Percentiles rank a stretch among this genome's conserved stretches.
phyloP scores from a whole-genome alignment of 2,329 filamentous ascomycete species.

The Didymella exigua region DNA sequence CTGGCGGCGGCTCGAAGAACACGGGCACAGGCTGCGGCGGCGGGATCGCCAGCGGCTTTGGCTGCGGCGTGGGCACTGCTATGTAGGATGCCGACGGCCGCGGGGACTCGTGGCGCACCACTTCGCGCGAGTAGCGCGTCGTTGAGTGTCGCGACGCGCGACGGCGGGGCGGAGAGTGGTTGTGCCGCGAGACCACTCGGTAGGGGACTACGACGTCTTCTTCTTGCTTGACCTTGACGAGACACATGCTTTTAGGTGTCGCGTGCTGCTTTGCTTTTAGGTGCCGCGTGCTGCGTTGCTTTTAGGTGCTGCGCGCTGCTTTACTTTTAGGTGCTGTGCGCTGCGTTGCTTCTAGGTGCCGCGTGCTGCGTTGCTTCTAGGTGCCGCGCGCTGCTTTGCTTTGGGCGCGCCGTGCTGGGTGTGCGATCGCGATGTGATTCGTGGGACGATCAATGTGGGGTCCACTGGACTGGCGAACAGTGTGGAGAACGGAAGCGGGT shows the following conservation, averaged over 20 bases:
- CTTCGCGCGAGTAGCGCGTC: slow-evolving; percentile 40
- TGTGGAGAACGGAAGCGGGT: slow-evolving; percentile 1
- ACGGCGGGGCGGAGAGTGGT: slow-evolving; percentile 39
- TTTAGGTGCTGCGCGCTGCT: too few relatives aligned
- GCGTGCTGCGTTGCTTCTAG: neutral
- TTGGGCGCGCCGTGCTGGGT: neutral
- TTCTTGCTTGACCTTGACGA: slow-evolving; percentile 53
- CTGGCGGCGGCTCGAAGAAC: slow-evolving; percentile 46
- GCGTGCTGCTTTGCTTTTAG: neutral
- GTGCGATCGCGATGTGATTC: slow-evolving; percentile 45
- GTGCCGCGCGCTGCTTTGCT: neutral
- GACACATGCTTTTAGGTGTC: slow-evolving; percentile 49
- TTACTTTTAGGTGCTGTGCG: too few relatives aligned
- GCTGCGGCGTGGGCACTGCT: slow-evolving; percentile 36
- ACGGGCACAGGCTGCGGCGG: slow-evolving; percentile 50
- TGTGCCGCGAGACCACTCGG: slow-evolving; percentile 38
- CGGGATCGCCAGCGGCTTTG: slow-evolving; percentile 42
- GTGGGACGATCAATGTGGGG: slow-evolving; percentile 37
- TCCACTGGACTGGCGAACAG: slow-evolving; percentile 17
- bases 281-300: too few relatives aligned
- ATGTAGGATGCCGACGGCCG: slow-evolving; percentile 40
- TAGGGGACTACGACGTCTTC: slow-evolving; percentile 52
- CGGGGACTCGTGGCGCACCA: slow-evolving; percentile 30
- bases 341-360: too few relatives aligned
- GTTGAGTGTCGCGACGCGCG: slow-evolving; percentile 32